These are phyloP conservation scores for Bipolaris oryzae DNA, from an alignment of 2,329 filamentous ascomycete species.

Conservation along the genomic window DNA sequence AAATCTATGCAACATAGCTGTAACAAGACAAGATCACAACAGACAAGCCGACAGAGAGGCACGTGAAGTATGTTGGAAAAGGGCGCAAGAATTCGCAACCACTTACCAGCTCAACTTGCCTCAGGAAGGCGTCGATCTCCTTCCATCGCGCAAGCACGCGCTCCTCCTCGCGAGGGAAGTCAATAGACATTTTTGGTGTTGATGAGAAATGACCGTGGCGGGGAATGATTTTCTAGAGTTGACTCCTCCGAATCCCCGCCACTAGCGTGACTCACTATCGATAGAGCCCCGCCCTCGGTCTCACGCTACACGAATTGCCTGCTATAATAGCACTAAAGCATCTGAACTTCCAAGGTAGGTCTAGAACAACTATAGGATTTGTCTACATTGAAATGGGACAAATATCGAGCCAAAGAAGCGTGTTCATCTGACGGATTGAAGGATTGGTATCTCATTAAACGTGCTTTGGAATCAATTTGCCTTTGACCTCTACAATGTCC, in stretches of 20 bases:
- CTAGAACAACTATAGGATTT: too few relatives aligned
- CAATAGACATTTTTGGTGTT: conserved; percentile 71
- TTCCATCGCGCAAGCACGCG: conserved; percentile 83
- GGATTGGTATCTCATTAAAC: too few relatives aligned
- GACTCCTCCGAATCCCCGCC: conserved; percentile 29
- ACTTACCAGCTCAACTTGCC: conserved; percentile 74
- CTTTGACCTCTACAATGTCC: too few relatives aligned
- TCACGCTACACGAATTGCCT: neutral
- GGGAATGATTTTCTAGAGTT: conserved; percentile 39
- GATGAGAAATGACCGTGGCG: conserved; percentile 27
- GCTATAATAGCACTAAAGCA: neutral
- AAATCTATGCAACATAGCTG: neutral
- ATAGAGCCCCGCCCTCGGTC: conserved; percentile 18
- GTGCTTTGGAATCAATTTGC: too few relatives aligned
- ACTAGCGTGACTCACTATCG: conserved; percentile 33
- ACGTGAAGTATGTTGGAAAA: neutral
- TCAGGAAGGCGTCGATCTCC: conserved; percentile 88
- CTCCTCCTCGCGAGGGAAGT: conserved; percentile 93
- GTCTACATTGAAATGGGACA: too few relatives aligned
- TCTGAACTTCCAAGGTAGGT: too few relatives aligned
- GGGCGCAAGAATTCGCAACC: neutral
- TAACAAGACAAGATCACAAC: neutral
- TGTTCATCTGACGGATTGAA: too few relatives aligned
- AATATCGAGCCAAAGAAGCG: too few relatives aligned
- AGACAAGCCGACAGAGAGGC: neutral